A percentile compares a stretch with the other conserved stretches of the same genome.
These are phyloP conservation scores for Stemphylium lycopersici DNA, from an alignment of 2,329 filamentous ascomycete genomes.

Conservation along the genomic window DNA sequence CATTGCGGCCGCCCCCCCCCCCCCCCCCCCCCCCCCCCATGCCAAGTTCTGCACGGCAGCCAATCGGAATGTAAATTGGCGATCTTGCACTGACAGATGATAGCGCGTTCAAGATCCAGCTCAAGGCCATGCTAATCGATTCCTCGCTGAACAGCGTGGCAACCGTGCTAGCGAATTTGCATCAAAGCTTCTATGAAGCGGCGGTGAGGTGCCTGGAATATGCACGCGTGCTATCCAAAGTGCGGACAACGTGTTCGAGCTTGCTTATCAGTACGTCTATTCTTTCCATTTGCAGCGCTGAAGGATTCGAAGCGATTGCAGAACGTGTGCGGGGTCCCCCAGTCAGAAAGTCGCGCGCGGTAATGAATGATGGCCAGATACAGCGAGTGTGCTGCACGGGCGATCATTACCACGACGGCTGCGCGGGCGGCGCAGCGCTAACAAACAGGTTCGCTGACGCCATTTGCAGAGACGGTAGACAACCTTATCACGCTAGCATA, in stretches of 20 bases:
- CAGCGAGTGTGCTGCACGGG: slow-evolving; percentile 21
- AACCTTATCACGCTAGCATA: slow-evolving; percentile 70
- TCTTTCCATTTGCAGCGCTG: slow-evolving; percentile 4
- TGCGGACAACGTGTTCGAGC: slow-evolving; percentile 61
- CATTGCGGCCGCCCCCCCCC: neutral
- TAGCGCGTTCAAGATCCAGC: slow-evolving; percentile 78
- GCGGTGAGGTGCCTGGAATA: slow-evolving; percentile 75
- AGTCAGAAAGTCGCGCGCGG: slow-evolving; percentile 12
- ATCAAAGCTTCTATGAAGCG: slow-evolving; percentile 75
- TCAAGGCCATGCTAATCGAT: slow-evolving; percentile 83
- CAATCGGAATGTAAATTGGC: slow-evolving; percentile 8
- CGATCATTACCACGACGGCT: slow-evolving; percentile 15
- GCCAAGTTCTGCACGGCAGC: neutral
- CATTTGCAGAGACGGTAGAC: slow-evolving; percentile 63
- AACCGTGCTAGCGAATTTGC: slow-evolving; percentile 76
- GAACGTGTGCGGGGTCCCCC: slow-evolving; percentile 15
- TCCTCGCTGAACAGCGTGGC: slow-evolving; percentile 73
- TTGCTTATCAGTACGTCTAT: slow-evolving; percentile 65
- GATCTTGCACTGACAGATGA: slow-evolving; percentile 24
- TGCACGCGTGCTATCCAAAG: slow-evolving; percentile 62
- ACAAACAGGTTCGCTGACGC: slow-evolving; percentile 25
- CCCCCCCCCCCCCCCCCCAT: too few relatives aligned
- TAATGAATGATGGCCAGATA: slow-evolving; percentile 17
- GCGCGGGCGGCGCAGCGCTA: slow-evolving; percentile 10
- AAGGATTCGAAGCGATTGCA: slow-evolving; percentile 15